Conservation (phyloP, 768 basidiomycete species). For the Leccinum variicolor region DNA sequence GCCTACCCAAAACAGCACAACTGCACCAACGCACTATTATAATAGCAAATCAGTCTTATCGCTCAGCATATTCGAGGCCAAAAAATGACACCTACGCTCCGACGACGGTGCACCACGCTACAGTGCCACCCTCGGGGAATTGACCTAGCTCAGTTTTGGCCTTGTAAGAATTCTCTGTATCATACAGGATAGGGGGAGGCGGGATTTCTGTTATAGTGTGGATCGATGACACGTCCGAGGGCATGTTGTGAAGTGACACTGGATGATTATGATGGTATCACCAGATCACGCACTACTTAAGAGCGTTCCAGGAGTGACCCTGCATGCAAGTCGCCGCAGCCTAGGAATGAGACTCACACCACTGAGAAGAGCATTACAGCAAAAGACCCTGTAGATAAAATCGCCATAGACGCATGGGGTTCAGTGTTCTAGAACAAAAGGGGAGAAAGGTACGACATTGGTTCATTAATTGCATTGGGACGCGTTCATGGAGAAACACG, state of each 20-base stretch:
- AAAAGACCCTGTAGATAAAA: background rate
- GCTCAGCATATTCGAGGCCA: background rate
- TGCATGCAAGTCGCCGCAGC: background rate
- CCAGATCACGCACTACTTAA: background rate
- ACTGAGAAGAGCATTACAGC: background rate
- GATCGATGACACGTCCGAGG: slow-evolving; percentile 1
- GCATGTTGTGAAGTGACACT: slow-evolving; percentile 2
- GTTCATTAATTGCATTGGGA: background rate
- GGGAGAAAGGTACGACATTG: background rate
- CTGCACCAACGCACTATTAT: slow-evolving; percentile 28
- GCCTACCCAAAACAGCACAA: slow-evolving; percentile 33
- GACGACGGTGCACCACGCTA: slow-evolving; percentile 24
- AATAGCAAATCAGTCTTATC: background rate
- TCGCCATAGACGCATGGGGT: background rate
- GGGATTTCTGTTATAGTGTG: background rate
- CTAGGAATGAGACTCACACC: background rate
- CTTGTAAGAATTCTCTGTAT: background rate
- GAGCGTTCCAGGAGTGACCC: background rate
- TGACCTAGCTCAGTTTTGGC: background rate
- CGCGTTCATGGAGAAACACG: background rate
- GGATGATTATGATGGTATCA: background rate
- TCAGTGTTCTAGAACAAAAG: background rate
- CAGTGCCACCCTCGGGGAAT: slow-evolving; percentile 29
- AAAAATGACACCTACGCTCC: slow-evolving; percentile 16
- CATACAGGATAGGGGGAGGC: background rate